Evolutionary conservation across 192 early-diverging fungal genomes (phyloP).

Genomic region (Coemansia aciculifera): DNA sequence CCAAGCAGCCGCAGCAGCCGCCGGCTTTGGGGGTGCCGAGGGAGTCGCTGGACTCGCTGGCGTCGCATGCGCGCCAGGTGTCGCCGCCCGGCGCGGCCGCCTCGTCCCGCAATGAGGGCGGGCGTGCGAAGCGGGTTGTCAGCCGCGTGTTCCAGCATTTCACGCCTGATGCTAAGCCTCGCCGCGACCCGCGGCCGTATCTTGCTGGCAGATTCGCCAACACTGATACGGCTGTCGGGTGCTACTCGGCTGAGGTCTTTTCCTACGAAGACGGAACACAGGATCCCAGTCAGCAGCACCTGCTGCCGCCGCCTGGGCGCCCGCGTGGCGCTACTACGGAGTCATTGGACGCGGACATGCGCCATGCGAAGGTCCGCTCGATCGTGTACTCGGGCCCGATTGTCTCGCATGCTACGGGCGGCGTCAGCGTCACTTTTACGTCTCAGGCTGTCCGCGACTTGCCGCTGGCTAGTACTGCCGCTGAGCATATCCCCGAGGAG

Average conservation of each 20-base stretch:
- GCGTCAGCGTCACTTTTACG: constrained; percentile 51
- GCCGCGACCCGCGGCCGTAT: constrained; percentile 2
- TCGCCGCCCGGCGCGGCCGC: too few relatives aligned
- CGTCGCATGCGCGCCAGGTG: background rate
- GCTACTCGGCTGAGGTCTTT: constrained; percentile 41
- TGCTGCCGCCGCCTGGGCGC: background rate
- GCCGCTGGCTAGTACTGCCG: constrained; percentile 16
- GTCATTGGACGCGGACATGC: constrained; percentile 11
- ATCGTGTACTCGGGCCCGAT: constrained; percentile 48
- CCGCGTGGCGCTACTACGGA: constrained; percentile 29
- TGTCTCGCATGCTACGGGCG: constrained; percentile 39
- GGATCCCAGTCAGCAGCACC: background rate
- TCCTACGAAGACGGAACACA: constrained; percentile 11
- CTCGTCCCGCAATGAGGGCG: background rate
- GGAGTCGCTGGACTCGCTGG: constrained; percentile 25
- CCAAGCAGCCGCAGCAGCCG: background rate
- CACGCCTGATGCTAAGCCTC: constrained; percentile 15
- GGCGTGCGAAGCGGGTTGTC: constrained; percentile 46
- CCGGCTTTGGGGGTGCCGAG: constrained; percentile 1
- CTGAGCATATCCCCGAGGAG: constrained; percentile 25
- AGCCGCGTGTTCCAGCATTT: constrained; percentile 38
- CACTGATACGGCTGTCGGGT: constrained; percentile 43
- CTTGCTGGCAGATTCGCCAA: constrained; percentile 45
- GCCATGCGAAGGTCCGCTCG: constrained; percentile 26
- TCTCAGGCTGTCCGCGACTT: constrained; percentile 44